Conservation (phyloP, 1,284 basidiomycete species). For the Cryptococcus hybrid region DNA sequence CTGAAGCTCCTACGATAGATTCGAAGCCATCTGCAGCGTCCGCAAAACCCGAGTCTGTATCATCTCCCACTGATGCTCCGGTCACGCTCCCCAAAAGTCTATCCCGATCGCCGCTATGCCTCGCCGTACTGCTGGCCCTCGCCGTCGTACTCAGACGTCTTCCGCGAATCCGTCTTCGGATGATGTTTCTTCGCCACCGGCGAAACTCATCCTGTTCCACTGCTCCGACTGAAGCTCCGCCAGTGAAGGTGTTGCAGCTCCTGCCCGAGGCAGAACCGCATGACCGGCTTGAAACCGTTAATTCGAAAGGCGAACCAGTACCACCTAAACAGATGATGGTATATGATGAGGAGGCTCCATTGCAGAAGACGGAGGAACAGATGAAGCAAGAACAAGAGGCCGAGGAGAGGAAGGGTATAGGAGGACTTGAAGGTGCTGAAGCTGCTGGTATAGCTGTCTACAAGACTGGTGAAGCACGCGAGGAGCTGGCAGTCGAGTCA, state of each 20-base stretch:
- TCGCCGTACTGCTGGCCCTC: slow-evolving; percentile 39
- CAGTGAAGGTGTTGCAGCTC: background rate
- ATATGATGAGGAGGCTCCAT: slow-evolving; percentile 32
- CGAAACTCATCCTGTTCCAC: background rate
- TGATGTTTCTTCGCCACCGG: slow-evolving; percentile 4
- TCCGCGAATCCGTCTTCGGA: slow-evolving; percentile 2
- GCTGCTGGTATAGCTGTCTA: slow-evolving; percentile 45
- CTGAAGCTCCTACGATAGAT: background rate
- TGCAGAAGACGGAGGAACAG: slow-evolving; percentile 31
- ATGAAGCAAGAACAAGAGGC: slow-evolving; percentile 21
- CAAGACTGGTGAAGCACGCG: background rate
- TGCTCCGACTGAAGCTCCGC: background rate
- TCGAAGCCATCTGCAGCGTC: background rate
- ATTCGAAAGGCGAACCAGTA: slow-evolving; percentile 22
- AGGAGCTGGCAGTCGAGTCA: background rate
- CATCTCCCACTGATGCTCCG: background rate
- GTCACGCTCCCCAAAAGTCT: slow-evolving; percentile 22
- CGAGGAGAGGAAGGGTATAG: slow-evolving; percentile 30
- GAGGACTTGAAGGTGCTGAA: slow-evolving; percentile 38
- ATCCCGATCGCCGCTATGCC: slow-evolving; percentile 43
- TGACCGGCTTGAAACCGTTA: slow-evolving; percentile 15
- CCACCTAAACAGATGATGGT: slow-evolving; percentile 45
- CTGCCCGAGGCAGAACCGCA: slow-evolving; percentile 3
- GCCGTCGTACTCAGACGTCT: slow-evolving; percentile 14
- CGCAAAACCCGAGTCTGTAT: too few species aligned